Percentiles rank a stretch among this genome's conserved stretches.
Conservation (phyloP, 73 alveolate genomes). For the Stentor coeruleus region DNA sequence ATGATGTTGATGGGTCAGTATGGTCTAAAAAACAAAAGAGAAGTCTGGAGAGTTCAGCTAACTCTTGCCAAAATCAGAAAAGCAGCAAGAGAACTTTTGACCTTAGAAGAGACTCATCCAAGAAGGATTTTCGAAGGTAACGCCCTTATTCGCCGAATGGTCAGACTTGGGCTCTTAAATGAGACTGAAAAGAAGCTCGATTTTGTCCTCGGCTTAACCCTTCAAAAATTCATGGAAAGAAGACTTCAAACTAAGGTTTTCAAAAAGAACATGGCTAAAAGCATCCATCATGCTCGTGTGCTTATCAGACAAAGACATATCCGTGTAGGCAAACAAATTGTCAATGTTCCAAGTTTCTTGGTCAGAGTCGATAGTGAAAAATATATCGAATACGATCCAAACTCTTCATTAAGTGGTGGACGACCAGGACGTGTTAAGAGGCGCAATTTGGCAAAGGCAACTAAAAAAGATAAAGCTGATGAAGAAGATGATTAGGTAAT, state of each 20-base stretch:
- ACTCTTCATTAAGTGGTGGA: conserved; percentile 75
- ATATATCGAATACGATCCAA: conserved; percentile 80
- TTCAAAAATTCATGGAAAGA: conserved; percentile 85
- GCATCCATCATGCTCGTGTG: conserved; percentile 95
- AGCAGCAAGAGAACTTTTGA: conserved; percentile 95
- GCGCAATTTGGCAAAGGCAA: conserved; percentile 62
- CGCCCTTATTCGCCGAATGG: conserved; percentile 95
- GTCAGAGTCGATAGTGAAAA: conserved; percentile 92
- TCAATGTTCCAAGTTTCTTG: conserved; percentile 92
- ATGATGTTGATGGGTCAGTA: conserved; percentile 89
- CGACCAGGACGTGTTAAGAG: conserved; percentile 77
- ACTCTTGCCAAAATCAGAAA: conserved; percentile 95
- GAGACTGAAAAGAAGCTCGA: conserved; percentile 91
- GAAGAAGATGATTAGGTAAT: background rate
- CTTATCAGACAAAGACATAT: conserved; percentile 94
- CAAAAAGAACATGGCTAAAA: conserved; percentile 54
- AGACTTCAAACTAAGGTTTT: conserved; percentile 94
- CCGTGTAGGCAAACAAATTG: conserved; percentile 94
- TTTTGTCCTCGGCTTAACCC: conserved; percentile 88
- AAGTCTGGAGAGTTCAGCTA: conserved; percentile 91
- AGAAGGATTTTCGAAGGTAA: conserved; percentile 91
- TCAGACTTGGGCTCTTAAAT: conserved; percentile 82
- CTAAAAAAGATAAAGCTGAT: conserved; percentile 38
- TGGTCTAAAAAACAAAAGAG: conserved; percentile 97
- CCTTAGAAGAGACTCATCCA: conserved; percentile 91